These are phyloP conservation scores for Mortierella claussenii DNA, from an alignment of 192 early-diverging fungal genomes.

Conservation along the genomic window DNA sequence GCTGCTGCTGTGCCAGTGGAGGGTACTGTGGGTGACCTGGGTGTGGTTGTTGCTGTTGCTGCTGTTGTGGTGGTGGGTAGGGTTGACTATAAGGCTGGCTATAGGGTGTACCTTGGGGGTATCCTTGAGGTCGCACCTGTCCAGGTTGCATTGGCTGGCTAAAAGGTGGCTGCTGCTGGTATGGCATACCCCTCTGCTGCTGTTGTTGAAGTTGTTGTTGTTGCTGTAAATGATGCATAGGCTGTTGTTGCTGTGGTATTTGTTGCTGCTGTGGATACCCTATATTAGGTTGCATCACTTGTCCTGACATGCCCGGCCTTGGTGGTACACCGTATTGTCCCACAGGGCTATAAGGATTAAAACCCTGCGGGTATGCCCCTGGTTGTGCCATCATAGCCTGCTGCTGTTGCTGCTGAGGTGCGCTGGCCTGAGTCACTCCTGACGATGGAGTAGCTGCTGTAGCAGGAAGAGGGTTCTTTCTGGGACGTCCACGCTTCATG, in stretches of 20 bases:
- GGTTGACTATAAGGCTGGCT: slow-evolving; percentile 11
- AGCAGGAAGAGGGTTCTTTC: slow-evolving; percentile 31
- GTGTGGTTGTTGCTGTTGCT: slow-evolving; percentile 18
- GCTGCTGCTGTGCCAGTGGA: neutral
- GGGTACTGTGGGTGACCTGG: neutral
- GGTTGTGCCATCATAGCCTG: slow-evolving; percentile 21
- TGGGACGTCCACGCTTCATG: slow-evolving; percentile 49
- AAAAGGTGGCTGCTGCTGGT: slow-evolving; percentile 12
- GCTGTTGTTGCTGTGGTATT: slow-evolving; percentile 18
- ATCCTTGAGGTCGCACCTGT: slow-evolving; percentile 25
- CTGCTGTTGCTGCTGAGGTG: slow-evolving; percentile 16
- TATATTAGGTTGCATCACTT: slow-evolving; percentile 23
- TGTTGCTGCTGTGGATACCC: slow-evolving; percentile 21
- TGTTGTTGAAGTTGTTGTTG: slow-evolving; percentile 38
- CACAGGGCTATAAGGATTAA: slow-evolving; percentile 30
- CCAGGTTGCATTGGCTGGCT: slow-evolving; percentile 30
- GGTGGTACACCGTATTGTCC: slow-evolving; percentile 19
- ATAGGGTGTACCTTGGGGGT: slow-evolving; percentile 15
- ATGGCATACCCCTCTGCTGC: slow-evolving; percentile 10
- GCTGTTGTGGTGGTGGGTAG: slow-evolving; percentile 22
- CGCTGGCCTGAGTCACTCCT: slow-evolving; percentile 2
- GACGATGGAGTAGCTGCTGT: slow-evolving; percentile 20
- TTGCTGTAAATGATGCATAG: slow-evolving; percentile 39
- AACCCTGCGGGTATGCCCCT: slow-evolving; percentile 23
- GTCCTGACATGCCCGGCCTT: slow-evolving; percentile 25